These are phyloP conservation scores for Trebouxiophyceae sp. DNA, from an alignment of 163 green algal species.

Conservation along the genomic window DNA sequence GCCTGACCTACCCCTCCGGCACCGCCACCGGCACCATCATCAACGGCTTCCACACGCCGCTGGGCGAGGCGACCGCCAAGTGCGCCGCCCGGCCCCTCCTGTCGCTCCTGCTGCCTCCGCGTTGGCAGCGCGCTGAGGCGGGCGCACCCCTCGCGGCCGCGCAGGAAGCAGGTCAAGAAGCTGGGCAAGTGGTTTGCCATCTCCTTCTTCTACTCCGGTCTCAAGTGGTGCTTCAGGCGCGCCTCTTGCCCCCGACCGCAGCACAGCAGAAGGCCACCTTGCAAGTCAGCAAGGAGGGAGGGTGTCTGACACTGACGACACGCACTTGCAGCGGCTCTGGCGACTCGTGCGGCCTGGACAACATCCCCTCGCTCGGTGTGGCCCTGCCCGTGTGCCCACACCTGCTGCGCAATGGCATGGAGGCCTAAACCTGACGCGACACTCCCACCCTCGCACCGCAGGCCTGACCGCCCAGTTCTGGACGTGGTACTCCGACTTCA, in stretches of 20 bases:
- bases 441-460: too few relatives aligned
- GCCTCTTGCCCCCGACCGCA: too few relatives aligned
- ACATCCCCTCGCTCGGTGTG: constrained; percentile 36
- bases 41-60: constrained; percentile 33
- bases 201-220: constrained; percentile 16
- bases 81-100: background rate
- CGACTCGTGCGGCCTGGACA: constrained; percentile 20
- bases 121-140: background rate
- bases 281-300: too few relatives aligned
- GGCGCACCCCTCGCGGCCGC: background rate
- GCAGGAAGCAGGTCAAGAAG: constrained; percentile 9
- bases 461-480: background rate
- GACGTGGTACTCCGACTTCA: constrained; percentile 36
- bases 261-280: too few relatives aligned
- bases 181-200: constrained; percentile 13
- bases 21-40: constrained; percentile 34
- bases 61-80: constrained; percentile 8
- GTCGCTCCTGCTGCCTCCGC: background rate
- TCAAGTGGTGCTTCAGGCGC: constrained; percentile 28
- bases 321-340: too few relatives aligned
- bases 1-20: constrained; percentile 29
- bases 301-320: too few relatives aligned
- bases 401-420: too few relatives aligned
- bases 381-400: too few relatives aligned
- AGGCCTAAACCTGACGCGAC: too few relatives aligned